A percentile compares a stretch with the other conserved stretches of the same genome.
These are phyloP conservation scores for Phlegmacium glaucopus DNA, from an alignment of 768 basidiomycete genomes.

Conservation along the genomic window DNA sequence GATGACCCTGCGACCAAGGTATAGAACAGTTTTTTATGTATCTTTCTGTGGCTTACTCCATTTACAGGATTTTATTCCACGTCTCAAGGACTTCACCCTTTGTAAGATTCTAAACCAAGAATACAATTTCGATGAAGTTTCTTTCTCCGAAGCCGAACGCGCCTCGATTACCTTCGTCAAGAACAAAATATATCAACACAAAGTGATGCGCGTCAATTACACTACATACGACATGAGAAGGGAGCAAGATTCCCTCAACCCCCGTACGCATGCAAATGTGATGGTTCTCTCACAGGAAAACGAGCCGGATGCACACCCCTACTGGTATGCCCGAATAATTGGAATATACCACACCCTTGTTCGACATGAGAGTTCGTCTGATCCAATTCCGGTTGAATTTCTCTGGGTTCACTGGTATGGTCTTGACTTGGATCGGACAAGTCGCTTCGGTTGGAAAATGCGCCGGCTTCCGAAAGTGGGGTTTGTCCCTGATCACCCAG, in stretches of 20 bases:
- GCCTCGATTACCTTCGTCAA: conserved; percentile 5
- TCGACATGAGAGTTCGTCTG: conserved; percentile 3
- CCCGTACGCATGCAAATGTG: conserved; percentile 27
- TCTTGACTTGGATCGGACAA: conserved; percentile 13
- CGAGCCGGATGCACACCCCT: conserved; percentile 12
- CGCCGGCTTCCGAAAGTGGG: conserved; percentile 31
- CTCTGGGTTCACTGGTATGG: conserved; percentile 14
- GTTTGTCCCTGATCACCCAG: conserved; percentile 28
- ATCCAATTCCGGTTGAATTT: conserved; percentile 8
- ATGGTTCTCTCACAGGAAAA: conserved; percentile 22
- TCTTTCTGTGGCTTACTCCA: not conserved
- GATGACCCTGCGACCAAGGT: conserved; percentile 26
- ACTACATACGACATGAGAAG: conserved; percentile 40
- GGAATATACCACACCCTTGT: conserved; percentile 27
- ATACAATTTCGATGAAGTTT: conserved; percentile 22
- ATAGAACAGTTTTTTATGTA: not conserved
- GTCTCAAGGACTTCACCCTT: conserved; percentile 27
- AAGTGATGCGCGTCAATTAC: conserved; percentile 32
- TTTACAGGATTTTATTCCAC: conserved; percentile 23
- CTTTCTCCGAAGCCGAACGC: conserved; percentile 17
- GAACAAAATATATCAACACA: conserved; percentile 25
- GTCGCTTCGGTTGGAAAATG: conserved; percentile 31
- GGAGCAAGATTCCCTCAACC: conserved; percentile 37
- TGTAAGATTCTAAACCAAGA: conserved; percentile 17
- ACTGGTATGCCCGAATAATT: conserved; percentile 29